Evolutionary conservation across 108 stramenopile species (phyloP).

Genomic region (Cyclotella sp.): DNA sequence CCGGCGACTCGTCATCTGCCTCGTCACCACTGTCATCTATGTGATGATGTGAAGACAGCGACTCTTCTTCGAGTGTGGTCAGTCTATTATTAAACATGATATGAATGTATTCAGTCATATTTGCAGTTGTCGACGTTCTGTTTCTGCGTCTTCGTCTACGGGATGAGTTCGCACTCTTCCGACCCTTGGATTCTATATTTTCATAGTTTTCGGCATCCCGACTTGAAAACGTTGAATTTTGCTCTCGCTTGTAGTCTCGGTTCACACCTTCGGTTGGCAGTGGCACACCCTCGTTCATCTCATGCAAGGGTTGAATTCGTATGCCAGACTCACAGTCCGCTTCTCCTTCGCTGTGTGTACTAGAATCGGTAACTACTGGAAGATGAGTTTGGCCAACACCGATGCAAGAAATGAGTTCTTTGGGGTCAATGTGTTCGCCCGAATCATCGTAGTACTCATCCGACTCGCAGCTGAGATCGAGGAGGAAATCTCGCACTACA

Average conservation of each 20-base stretch:
- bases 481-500: conserved; percentile 26
- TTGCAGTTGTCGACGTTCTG: not conserved
- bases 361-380: conserved; percentile 19
- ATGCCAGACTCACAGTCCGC: conserved; percentile 8
- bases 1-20: conserved; percentile 14
- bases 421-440: conserved; percentile 19
- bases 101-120: conserved; percentile 16
- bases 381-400: not conserved
- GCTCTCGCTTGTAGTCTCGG: not conserved
- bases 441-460: conserved; percentile 36
- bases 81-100: conserved; percentile 35
- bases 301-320: not conserved
- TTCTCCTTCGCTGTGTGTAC: conserved; percentile 28
- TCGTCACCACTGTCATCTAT: conserved; percentile 28
- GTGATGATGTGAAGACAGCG: conserved; percentile 1
- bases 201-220: conserved; percentile 10
- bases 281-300: not conserved
- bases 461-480: conserved; percentile 29
- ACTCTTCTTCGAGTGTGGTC: conserved; percentile 31
- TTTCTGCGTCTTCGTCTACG: conserved; percentile 20
- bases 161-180: not conserved
- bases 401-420: conserved; percentile 28
- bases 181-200: conserved; percentile 14
- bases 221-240: not conserved
- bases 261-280: not conserved